Evolutionary conservation across 164 flowering plant genomes (phyloP).

Genomic region (Buxus sempervirens): DNA sequence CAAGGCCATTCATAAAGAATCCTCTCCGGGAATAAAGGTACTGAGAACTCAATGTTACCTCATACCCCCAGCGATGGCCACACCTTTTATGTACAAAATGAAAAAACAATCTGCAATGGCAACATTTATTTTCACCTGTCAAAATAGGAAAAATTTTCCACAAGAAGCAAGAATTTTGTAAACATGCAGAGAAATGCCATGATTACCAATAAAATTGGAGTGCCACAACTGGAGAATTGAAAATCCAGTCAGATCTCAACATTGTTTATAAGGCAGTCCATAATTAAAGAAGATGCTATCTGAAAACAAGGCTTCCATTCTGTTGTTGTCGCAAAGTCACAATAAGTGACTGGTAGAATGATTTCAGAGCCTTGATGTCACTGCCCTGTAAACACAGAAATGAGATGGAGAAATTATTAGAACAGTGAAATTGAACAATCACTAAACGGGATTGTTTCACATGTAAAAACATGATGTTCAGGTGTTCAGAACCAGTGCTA

Average conservation of each 20-base stretch:
- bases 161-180: background rate
- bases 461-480: background rate
- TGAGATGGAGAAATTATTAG: background rate
- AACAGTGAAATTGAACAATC: too few species aligned
- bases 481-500: background rate
- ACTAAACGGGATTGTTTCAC: background rate
- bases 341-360: constrained; percentile 78
- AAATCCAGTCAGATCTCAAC: constrained; percentile 3
- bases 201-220: constrained; percentile 14
- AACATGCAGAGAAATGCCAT: too few species aligned
- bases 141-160: background rate
- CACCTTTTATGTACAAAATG: constrained; percentile 28
- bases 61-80: constrained; percentile 11
- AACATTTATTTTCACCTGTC: background rate
- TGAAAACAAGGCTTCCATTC: constrained; percentile 84
- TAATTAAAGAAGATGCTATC: constrained; percentile 51
- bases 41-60: constrained; percentile 18
- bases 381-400: constrained; percentile 44
- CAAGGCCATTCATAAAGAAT: background rate
- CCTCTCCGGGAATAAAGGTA: too few species aligned
- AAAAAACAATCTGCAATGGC: constrained; percentile 28
- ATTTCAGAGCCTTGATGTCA: constrained; percentile 67
- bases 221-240: background rate
- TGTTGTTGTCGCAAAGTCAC: constrained; percentile 71
- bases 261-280: background rate